These are phyloP conservation scores for Backusella macrospora DNA, from an alignment of 192 early-diverging fungal genomes.

Conservation along the genomic window DNA sequence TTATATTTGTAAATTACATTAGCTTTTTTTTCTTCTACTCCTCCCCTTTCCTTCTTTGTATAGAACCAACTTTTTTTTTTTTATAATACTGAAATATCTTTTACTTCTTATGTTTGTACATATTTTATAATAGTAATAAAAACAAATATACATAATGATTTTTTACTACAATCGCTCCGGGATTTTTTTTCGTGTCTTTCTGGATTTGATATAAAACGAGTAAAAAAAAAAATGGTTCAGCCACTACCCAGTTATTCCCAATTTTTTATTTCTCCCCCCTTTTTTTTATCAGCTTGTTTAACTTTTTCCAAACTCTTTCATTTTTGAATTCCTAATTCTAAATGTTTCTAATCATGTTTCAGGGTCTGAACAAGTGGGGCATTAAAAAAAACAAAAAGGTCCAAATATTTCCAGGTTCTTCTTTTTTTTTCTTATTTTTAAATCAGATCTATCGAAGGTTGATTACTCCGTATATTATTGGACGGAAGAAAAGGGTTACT, in stretches of 20 bases:
- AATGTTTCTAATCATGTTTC: not conserved
- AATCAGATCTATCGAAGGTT: not conserved
- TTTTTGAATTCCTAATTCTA: not conserved
- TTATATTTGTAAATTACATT: conserved; percentile 5
- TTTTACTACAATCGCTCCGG: not conserved
- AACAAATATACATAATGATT: not conserved
- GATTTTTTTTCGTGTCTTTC: not conserved
- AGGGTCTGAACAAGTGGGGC: not conserved
- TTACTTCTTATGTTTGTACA: conserved; percentile 3
- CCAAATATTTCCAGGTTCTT: not conserved
- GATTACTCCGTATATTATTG: too few relatives aligned
- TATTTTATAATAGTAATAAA: conserved; percentile 12
- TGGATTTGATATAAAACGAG: not conserved
- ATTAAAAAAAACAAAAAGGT: conserved; percentile 2
- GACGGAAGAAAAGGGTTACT: too few relatives aligned
- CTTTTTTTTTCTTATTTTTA: not conserved
- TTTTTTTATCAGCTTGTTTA: not conserved
- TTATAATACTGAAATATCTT: not conserved
- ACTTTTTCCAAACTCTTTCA: not conserved
- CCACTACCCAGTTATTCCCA: conserved; percentile 5
- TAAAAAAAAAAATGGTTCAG: not conserved
- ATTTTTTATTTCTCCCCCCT: not conserved
- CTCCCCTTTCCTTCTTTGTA: conserved; percentile 8
- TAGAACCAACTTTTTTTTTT: not conserved
- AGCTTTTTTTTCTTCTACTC: not conserved